Percentiles rank a stretch among this genome's conserved stretches.
phyloP scores from a whole-genome alignment of 495 filamentous ascomycete species.

The Baudoinia panamericana region DNA sequence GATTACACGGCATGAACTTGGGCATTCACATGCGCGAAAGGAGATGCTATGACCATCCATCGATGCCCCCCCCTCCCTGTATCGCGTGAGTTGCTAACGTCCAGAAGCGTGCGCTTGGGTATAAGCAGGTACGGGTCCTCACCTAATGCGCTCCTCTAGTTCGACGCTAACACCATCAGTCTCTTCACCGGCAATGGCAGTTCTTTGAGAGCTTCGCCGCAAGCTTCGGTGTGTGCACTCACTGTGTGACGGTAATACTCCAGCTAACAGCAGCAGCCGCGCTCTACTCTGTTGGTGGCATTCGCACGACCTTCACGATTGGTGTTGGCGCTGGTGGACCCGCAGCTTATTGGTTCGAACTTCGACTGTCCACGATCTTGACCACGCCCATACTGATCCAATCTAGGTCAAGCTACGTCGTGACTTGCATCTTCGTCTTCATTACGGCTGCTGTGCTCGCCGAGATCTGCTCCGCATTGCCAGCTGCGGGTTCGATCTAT shows the following conservation, averaged over 20 bases:
- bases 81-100: slow-evolving; percentile 7
- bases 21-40: slow-evolving; percentile 27
- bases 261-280: slow-evolving; percentile 31
- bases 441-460: slow-evolving; percentile 45
- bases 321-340: slow-evolving; percentile 45
- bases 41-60: slow-evolving; percentile 25
- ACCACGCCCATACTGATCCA: too few relatives aligned
- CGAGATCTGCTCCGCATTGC: slow-evolving; percentile 43
- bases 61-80: slow-evolving; percentile 13
- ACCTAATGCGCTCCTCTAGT: background rate
- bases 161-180: slow-evolving; percentile 11
- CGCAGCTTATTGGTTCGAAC: slow-evolving; percentile 39
- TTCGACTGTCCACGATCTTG: too few relatives aligned
- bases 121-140: slow-evolving; percentile 20
- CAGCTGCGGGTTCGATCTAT: slow-evolving; percentile 44
- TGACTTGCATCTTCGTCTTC: slow-evolving; percentile 43
- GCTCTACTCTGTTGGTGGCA: slow-evolving; percentile 44
- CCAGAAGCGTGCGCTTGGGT: slow-evolving; percentile 20
- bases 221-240: slow-evolving; percentile 36
- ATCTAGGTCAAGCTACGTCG: slow-evolving; percentile 41
- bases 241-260: background rate
- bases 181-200: slow-evolving; percentile 24
- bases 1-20: slow-evolving; percentile 29
- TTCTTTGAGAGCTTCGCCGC: slow-evolving; percentile 44
- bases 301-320: slow-evolving; percentile 43